A percentile compares a stretch with the other conserved stretches of the same genome.
These are phyloP conservation scores for Agrostemma githago DNA, from an alignment of 148 eudicot species.

Conservation along the genomic window DNA sequence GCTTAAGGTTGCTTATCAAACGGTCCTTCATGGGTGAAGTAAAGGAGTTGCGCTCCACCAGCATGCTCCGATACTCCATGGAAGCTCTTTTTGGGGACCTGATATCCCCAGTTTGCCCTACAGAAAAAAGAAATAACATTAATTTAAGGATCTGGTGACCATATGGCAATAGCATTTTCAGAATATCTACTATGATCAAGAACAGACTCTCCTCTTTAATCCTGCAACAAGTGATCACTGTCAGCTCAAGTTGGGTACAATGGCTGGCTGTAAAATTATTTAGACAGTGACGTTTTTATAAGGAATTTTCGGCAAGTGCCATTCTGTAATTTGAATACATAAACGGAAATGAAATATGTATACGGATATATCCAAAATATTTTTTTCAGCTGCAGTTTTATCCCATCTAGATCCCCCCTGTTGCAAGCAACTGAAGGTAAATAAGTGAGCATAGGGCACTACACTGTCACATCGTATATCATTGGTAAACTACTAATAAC, in stretches of 20 bases:
- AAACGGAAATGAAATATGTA: not conserved
- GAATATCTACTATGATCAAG: not conserved
- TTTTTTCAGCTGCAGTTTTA: not conserved
- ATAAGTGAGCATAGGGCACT: not conserved
- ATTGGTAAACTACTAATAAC: not conserved
- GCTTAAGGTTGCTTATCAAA: constrained; percentile 55
- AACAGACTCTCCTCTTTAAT: not conserved
- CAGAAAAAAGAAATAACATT: not conserved
- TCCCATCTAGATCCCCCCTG: not conserved
- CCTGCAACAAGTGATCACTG: not conserved
- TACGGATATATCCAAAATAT: not conserved
- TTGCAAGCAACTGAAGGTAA: not conserved
- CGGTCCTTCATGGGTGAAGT: constrained; percentile 96
- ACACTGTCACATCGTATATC: not conserved
- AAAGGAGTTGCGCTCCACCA: constrained; percentile 84
- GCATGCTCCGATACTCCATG: constrained; percentile 76
- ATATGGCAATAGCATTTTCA: not conserved
- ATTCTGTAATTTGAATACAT: not conserved
- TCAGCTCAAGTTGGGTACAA: not conserved
- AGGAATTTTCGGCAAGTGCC: not conserved
- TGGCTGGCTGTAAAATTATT: not conserved
- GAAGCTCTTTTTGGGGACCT: constrained; percentile 83
- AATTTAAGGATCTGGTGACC: not conserved
- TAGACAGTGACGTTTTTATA: not conserved
- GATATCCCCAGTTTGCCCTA: constrained; percentile 79